Conservation (phyloP, 2,329 filamentous ascomycete species). For the Stenocarpella maydis region DNA sequence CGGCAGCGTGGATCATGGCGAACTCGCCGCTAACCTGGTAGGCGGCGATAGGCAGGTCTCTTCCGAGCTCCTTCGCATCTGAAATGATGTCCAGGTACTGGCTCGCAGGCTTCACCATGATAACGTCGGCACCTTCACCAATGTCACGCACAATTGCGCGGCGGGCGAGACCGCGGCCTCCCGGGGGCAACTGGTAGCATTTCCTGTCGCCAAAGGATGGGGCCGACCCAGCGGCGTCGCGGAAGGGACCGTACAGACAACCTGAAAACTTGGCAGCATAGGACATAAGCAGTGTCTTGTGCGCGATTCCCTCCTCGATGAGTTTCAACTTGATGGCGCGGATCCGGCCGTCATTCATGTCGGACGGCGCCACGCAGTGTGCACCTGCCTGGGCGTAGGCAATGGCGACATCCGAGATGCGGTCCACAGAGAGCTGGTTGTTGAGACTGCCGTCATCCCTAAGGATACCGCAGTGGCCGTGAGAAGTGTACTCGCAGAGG, state of each 20-base stretch:
- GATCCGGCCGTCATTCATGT: slow-evolving; percentile 99
- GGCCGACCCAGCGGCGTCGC: slow-evolving; percentile 89
- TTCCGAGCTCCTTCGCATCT: slow-evolving; percentile 93
- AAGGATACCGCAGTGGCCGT: slow-evolving; percentile 96
- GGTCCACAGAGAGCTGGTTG: slow-evolving; percentile 91
- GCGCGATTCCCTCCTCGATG: slow-evolving; percentile 92
- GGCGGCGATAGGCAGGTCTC: slow-evolving; percentile 89
- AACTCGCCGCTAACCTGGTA: slow-evolving; percentile 98
- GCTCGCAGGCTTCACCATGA: slow-evolving; percentile 98
- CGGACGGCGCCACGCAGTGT: slow-evolving; percentile 94
- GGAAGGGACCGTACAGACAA: slow-evolving; percentile 95
- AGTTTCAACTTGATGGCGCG: slow-evolving; percentile 98
- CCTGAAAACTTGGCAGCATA: slow-evolving; percentile 98
- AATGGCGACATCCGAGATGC: slow-evolving; percentile 96
- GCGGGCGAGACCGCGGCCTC: slow-evolving; percentile 88
- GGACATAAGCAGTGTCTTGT: slow-evolving; percentile 93
- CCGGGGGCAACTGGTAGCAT: slow-evolving; percentile 96
- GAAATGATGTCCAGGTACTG: slow-evolving; percentile 98
- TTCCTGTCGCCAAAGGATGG: slow-evolving; percentile 94
- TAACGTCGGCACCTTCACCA: slow-evolving; percentile 92
- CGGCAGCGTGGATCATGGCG: slow-evolving; percentile 96
- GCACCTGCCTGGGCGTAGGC: slow-evolving; percentile 95
- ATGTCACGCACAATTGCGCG: slow-evolving; percentile 92
- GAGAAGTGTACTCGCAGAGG: slow-evolving; percentile 97
- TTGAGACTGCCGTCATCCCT: slow-evolving; percentile 92